Percentiles rank a stretch among this genome's conserved stretches.
Evolutionary conservation across 2,329 filamentous ascomycete species (phyloP).

Genomic region (Berkeleyomyces rouxiae): DNA sequence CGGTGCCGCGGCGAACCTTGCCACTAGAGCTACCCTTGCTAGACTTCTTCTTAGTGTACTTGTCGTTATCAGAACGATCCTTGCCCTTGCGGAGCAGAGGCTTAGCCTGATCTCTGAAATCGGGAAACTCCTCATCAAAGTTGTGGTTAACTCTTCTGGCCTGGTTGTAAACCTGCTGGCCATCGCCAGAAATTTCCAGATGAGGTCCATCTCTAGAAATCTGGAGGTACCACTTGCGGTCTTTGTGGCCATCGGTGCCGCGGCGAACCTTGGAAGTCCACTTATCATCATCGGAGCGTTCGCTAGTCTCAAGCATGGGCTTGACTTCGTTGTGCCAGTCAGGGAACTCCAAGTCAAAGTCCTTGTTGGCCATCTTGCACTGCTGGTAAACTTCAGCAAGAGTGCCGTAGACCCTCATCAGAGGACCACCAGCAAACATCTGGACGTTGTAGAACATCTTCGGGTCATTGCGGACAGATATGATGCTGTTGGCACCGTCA

Average conservation of each 20-base stretch:
- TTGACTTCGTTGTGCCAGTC: not conserved
- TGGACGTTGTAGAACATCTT: not conserved
- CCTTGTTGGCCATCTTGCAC: slow-evolving; percentile 14
- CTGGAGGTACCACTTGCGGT: slow-evolving; percentile 15
- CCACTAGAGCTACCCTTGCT: not conserved
- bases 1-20: not conserved
- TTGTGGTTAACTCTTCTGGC: slow-evolving; percentile 15
- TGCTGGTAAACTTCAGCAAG: slow-evolving; percentile 15
- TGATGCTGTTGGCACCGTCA: not conserved
- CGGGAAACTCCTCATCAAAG: slow-evolving; percentile 14
- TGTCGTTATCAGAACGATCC: not conserved
- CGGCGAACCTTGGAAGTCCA: not conserved
- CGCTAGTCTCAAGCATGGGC: not conserved
- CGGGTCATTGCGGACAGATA: not conserved
- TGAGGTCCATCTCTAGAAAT: slow-evolving; percentile 11
- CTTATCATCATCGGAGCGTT: not conserved
- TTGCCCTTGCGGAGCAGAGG: not conserved
- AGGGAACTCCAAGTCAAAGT: slow-evolving; percentile 15
- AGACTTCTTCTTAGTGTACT: not conserved
- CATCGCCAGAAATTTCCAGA: slow-evolving; percentile 14
- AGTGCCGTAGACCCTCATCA: slow-evolving; percentile 12
- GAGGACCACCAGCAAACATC: not conserved
- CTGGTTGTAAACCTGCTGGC: slow-evolving; percentile 14
- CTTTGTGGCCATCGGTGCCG: not conserved
- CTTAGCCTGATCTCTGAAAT: not conserved